These are phyloP conservation scores for Basipetospora chlamydospora DNA, from an alignment of 2,329 filamentous ascomycete genomes.

Conservation along the genomic window DNA sequence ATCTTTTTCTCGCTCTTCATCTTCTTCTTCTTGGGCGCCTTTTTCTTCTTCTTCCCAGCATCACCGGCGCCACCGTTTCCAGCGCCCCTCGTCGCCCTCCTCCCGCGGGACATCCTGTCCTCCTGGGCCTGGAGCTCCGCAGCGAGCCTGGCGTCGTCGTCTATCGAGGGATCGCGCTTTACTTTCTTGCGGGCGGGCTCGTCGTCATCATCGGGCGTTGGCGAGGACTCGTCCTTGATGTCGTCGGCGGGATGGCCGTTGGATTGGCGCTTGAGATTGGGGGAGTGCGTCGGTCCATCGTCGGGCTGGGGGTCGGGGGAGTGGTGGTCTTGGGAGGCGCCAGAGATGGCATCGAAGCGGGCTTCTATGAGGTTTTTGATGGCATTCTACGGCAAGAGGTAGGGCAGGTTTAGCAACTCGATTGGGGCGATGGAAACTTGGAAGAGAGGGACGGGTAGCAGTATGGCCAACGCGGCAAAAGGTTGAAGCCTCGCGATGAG, in stretches of 20 bases:
- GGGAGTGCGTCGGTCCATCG: slow-evolving; percentile 10
- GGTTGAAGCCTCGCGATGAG: too few relatives aligned
- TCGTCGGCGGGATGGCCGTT: slow-evolving; percentile 19
- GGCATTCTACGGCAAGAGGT: slow-evolving; percentile 39
- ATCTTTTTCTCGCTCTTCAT: slow-evolving; percentile 64
- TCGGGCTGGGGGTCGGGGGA: slow-evolving; percentile 27
- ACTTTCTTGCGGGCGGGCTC: slow-evolving; percentile 50
- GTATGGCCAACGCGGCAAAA: too few relatives aligned
- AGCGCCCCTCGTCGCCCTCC: slow-evolving; percentile 64
- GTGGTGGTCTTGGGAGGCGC: slow-evolving; percentile 27
- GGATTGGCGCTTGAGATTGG: slow-evolving; percentile 20
- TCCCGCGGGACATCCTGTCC: slow-evolving; percentile 51
- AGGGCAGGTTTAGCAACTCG: background rate
- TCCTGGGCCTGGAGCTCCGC: slow-evolving; percentile 86
- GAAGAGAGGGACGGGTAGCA: too few relatives aligned
- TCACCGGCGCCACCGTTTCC: slow-evolving; percentile 37
- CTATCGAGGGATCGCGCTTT: slow-evolving; percentile 43
- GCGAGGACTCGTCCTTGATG: slow-evolving; percentile 18
- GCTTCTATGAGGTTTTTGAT: slow-evolving; percentile 60
- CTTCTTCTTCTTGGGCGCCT: slow-evolving; percentile 54
- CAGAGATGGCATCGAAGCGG: slow-evolving; percentile 57
- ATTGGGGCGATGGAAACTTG: too few relatives aligned
- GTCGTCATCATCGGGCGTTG: slow-evolving; percentile 13
- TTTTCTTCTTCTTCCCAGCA: slow-evolving; percentile 52
- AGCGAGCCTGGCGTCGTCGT: slow-evolving; percentile 77